These are phyloP conservation scores for Trametes meyenii DNA, from an alignment of 768 basidiomycete genomes.

Conservation along the genomic window DNA sequence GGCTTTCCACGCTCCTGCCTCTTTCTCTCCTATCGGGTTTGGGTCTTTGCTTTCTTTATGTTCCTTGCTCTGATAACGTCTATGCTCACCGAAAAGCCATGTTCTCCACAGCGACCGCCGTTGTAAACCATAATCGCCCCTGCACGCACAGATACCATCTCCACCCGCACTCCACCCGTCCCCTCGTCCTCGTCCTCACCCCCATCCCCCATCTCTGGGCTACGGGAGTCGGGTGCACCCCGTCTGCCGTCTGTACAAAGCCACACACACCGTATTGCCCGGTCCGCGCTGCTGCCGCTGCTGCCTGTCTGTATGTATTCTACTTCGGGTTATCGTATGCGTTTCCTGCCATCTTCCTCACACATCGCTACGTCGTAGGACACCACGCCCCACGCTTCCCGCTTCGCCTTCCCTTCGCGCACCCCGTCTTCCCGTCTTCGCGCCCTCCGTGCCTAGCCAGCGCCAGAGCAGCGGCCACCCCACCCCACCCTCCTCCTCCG, in stretches of 20 bases:
- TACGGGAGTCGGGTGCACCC: background rate
- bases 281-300: constrained; percentile 4
- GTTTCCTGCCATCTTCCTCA: constrained; percentile 3
- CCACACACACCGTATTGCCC: background rate
- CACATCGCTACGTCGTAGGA: constrained; percentile 6
- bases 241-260: background rate
- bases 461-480: no score
- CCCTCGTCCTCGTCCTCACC: background rate
- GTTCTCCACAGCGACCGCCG: constrained; percentile 12
- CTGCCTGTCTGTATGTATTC: constrained; percentile 13
- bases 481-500: no score
- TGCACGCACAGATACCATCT: constrained; percentile 8
- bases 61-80: constrained; percentile 3
- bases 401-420: background rate
- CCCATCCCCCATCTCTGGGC: background rate
- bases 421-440: background rate
- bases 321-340: constrained; percentile 17
- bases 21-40: constrained; percentile 1
- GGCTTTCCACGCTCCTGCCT: background rate
- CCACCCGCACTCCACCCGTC: background rate
- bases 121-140: constrained; percentile 15
- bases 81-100: constrained; percentile 15
- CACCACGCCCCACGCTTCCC: background rate
- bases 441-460: no score
- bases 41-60: constrained; percentile 2